Conservation (phyloP, 2,329 filamentous ascomycete species). For the Fusarium xylarioides region DNA sequence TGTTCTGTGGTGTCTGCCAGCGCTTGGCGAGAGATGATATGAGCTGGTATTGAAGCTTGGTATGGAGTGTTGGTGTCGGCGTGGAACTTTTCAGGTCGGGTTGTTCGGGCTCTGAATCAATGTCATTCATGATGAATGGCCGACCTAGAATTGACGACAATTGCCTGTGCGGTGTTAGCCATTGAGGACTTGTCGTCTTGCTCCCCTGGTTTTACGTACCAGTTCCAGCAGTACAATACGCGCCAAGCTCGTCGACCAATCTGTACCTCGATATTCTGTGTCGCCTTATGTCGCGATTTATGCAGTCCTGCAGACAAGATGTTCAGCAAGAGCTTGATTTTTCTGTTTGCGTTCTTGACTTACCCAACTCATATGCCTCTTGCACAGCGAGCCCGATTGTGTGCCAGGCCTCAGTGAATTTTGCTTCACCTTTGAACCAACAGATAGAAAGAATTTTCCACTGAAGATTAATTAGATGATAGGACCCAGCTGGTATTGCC, state of each 20-base stretch:
- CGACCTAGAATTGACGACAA: neutral
- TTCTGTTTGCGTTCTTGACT: rapidly evolving
- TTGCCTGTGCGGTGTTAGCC: neutral
- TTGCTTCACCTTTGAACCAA: conserved; percentile 8
- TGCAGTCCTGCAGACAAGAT: neutral
- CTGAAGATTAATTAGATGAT: conserved; percentile 3
- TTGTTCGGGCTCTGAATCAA: neutral
- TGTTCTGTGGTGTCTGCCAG: conserved; percentile 9
- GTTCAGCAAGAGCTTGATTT: neutral
- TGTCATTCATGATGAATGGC: conserved; percentile 8
- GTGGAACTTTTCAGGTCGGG: rapidly evolving
- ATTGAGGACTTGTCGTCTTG: rapidly evolving
- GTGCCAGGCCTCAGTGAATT: conserved; percentile 13
- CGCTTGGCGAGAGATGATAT: conserved; percentile 5
- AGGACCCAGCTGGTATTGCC: neutral
- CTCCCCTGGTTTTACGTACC: neutral
- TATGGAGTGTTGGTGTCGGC: conserved; percentile 1
- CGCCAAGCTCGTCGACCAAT: conserved; percentile 12
- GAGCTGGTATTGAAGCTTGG: conserved; percentile 7
- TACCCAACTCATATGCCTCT: conserved; percentile 11
- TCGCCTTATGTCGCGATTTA: neutral
- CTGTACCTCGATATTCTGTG: neutral
- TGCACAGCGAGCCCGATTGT: conserved; percentile 1
- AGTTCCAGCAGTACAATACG: conserved; percentile 10
- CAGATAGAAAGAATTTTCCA: conserved; percentile 14